Conservation (phyloP, 345 rosid species). For the rapeseed (Brassica napus) region DNA sequence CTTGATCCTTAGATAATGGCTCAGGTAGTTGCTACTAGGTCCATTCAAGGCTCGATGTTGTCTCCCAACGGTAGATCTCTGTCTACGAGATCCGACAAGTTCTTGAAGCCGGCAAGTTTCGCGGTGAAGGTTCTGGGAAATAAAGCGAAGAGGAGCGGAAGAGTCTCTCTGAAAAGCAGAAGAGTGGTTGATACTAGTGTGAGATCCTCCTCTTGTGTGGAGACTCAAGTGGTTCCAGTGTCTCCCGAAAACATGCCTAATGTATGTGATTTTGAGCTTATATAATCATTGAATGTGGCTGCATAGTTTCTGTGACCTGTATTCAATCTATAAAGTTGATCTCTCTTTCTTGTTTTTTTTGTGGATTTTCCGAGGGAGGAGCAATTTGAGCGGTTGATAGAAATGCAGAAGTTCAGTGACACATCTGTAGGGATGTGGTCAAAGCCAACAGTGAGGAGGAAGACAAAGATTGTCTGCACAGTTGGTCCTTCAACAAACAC, state of each 20-base stretch:
- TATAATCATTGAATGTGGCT: neutral
- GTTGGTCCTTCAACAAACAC: slow-evolving; percentile 96
- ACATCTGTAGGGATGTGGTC: slow-evolving; percentile 78
- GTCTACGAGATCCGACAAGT: slow-evolving; percentile 50
- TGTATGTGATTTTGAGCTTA: slow-evolving; percentile 36
- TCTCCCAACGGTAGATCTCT: slow-evolving; percentile 51
- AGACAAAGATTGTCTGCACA: slow-evolving; percentile 97
- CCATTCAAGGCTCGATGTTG: slow-evolving; percentile 54
- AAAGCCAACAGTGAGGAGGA: slow-evolving; percentile 73
- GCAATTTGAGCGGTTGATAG: slow-evolving; percentile 51
- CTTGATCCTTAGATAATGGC: slow-evolving; percentile 52
- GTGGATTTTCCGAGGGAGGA: slow-evolving; percentile 49
- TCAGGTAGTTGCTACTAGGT: slow-evolving; percentile 73
- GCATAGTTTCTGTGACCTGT: neutral
- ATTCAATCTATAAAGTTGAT: neutral
- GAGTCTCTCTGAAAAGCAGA: slow-evolving; percentile 37
- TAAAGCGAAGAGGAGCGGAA: slow-evolving; percentile 32
- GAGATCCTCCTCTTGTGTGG: slow-evolving; percentile 57
- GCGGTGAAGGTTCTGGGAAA: slow-evolving; percentile 46
- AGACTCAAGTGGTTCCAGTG: slow-evolving; percentile 67
- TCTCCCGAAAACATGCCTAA: slow-evolving; percentile 64
- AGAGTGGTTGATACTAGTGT: slow-evolving; percentile 45
- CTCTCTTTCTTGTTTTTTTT: neutral
- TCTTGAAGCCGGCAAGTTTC: slow-evolving; percentile 52
- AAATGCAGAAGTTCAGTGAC: slow-evolving; percentile 61